These are phyloP conservation scores for Marchantia polymorpha DNA, from an alignment of 225 moss, liverwort and hornwort genomes.

Conservation along the genomic window DNA sequence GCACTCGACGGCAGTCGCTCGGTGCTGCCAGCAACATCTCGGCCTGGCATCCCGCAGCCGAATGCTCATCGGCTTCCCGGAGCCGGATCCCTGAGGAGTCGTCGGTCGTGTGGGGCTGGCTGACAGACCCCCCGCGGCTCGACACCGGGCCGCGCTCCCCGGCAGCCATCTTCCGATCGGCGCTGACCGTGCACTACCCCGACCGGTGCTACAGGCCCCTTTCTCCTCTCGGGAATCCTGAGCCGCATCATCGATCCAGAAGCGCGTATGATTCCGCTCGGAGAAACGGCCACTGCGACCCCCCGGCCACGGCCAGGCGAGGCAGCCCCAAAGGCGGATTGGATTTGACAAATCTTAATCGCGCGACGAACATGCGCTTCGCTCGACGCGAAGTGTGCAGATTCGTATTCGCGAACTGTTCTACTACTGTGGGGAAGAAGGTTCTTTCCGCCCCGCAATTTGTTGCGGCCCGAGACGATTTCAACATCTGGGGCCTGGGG, in stretches of 20 bases:
- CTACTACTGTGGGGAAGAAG: not conserved
- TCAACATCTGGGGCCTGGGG: not conserved
- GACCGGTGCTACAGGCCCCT: constrained; percentile 7
- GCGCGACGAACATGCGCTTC: too few relatives aligned
- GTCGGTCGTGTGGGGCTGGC: constrained; percentile 4
- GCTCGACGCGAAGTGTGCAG: not conserved
- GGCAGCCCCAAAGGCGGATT: not conserved
- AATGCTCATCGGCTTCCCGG: not conserved
- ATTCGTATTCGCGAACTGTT: not conserved
- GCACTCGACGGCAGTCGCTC: not conserved
- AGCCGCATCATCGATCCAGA: constrained; percentile 7
- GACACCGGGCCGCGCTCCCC: not conserved
- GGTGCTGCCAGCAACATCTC: not conserved
- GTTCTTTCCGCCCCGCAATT: not conserved
- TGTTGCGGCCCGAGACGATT: not conserved
- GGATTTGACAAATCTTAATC: not conserved
- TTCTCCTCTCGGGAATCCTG: not conserved
- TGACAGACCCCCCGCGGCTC: not conserved
- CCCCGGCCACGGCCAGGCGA: too few relatives aligned
- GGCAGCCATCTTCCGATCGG: not conserved
- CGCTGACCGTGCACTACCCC: constrained; percentile 3
- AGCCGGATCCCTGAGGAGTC: not conserved
- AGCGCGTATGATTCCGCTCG: constrained; percentile 2
- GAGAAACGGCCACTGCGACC: not conserved
- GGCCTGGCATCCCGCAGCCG: constrained; percentile 11